A percentile compares a stretch with the other conserved stretches of the same genome.
phyloP scores from a whole-genome alignment of 2,329 filamentous ascomycete species.

The Orbilia blumenaviensis region DNA sequence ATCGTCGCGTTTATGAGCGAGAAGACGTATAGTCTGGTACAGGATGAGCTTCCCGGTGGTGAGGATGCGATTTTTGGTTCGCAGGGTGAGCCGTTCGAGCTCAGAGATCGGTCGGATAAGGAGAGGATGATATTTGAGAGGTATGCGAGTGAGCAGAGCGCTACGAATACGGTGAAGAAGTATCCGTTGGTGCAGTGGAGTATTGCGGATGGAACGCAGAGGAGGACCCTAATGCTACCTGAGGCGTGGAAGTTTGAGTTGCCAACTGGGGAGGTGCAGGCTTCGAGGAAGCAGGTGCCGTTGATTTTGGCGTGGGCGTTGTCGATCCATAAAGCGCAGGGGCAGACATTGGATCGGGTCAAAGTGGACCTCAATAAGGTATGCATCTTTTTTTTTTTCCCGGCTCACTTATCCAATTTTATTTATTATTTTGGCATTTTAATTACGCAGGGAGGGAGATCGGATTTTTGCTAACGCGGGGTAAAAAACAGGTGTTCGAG shows the following conservation, averaged over 20 bases:
- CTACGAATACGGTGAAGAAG: constrained; percentile 68
- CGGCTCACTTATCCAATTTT: no score
- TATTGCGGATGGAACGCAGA: constrained; percentile 77
- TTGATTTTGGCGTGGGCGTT: constrained; percentile 96
- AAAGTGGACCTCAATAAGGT: constrained; percentile 88
- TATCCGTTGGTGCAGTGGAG: constrained; percentile 88
- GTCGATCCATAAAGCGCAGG: constrained; percentile 95
- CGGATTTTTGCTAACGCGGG: not conserved
- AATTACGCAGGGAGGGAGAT: not conserved
- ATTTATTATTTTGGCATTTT: no score
- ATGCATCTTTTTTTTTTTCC: not conserved
- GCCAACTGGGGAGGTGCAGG: constrained; percentile 93
- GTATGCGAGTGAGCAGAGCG: constrained; percentile 62
- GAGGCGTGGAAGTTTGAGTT: constrained; percentile 97
- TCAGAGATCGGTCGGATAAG: constrained; percentile 58
- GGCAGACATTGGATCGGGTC: constrained; percentile 83
- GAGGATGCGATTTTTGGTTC: constrained; percentile 64
- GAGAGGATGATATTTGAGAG: constrained; percentile 64
- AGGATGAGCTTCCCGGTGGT: constrained; percentile 64
- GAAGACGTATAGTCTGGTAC: constrained; percentile 66
- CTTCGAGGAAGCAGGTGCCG: constrained; percentile 69
- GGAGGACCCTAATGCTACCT: constrained; percentile 80
- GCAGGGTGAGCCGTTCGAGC: constrained; percentile 54
- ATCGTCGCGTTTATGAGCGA: constrained; percentile 82
- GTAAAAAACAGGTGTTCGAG: constrained; percentile 76